Evolutionary conservation across 1,284 basidiomycete species (phyloP), one percentile per base, ranked within the genome.

Genomic region (Flammula alnicola): DNA sequence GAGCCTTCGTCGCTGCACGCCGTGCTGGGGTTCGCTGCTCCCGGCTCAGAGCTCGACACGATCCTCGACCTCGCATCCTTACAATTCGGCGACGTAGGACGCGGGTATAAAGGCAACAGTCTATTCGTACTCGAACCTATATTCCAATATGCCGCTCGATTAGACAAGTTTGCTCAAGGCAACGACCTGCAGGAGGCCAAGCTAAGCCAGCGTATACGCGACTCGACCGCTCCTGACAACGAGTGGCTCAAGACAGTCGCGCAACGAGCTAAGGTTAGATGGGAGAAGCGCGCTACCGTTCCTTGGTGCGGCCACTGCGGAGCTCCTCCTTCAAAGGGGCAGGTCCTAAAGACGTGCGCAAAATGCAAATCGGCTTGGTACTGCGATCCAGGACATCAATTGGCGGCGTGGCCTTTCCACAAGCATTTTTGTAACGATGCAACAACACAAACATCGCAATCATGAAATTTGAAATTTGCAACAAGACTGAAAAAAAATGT

Each of bases 271-370:
- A 68, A 68, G 33, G 49, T 51, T 40, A 53, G 68, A 20, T 68
- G 65, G 64, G 65, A 65, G 2, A 56, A 56, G 1, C 55, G 65
- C 20, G 39, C 50, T 3, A 54, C 40, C 1, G 56, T 58, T 7
- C 52, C 47, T 11, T 70, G 66, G 65, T 70, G 67, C 46, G 65
- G 62, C 4, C 64, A 68, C 47, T 68, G 66, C 35, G 68, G 66
- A 16, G 57, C 56, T 5, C 65, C 66, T 22, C 57, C 53, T 2
- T 23, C 23, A 16, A 27, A 40, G n/a, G n/a, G n/a, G 11, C 11
- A 29, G 12, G 51, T 42, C 1, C 45, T 61, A 27, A 48, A 55
- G 41, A 55, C 54, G 29, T 70, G 68, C 42, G 43, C 57, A 5
- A 50, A 36, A 11, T 70, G 67, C 47, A 49, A 51, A 23, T 30